phyloP scores from a whole-genome alignment of 140 eudicot genomes.

The Ambrosia hybrid region DNA sequence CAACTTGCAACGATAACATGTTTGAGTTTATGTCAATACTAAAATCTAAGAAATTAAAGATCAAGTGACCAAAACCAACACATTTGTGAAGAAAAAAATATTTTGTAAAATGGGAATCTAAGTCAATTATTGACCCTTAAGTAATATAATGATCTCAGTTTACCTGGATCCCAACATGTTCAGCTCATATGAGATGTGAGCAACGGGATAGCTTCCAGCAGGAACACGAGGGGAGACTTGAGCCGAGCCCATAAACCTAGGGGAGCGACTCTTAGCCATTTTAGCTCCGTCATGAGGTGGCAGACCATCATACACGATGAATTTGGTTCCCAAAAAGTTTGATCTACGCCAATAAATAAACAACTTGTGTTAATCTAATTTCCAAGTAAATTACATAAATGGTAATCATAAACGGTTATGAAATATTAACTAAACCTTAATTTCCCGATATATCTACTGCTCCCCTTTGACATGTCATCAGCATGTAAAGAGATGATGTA shows the following conservation, averaged over 20 bases:
- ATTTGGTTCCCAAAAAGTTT: conserved; percentile 82
- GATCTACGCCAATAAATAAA: conserved; percentile 50
- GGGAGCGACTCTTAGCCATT: conserved; percentile 56
- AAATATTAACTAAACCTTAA: conserved; percentile 47
- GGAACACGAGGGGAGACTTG: conserved; percentile 67
- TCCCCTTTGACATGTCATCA: conserved; percentile 72
- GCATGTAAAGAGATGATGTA: conserved; percentile 67
- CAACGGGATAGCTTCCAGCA: conserved; percentile 73
- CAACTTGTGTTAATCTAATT: neutral
- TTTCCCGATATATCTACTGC: conserved; percentile 67
- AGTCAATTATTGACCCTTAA: neutral
- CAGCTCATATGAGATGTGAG: conserved; percentile 80
- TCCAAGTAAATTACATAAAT: neutral
- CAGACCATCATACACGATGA: conserved; percentile 63
- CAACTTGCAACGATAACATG: too few relatives aligned
- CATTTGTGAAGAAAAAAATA: neutral
- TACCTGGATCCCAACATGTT: conserved; percentile 86
- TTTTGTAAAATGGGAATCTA: neutral
- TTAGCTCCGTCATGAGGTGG: conserved; percentile 67
- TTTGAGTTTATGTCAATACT: too few relatives aligned
- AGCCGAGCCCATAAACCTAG: conserved; percentile 58
- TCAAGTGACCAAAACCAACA: neutral
- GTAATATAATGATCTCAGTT: neutral
- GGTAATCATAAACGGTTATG: neutral
- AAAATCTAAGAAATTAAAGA: too few relatives aligned